Base-by-base conservation (phyloP, 176 grass and related monocot genomes). In the Carex scoparia region DNA sequence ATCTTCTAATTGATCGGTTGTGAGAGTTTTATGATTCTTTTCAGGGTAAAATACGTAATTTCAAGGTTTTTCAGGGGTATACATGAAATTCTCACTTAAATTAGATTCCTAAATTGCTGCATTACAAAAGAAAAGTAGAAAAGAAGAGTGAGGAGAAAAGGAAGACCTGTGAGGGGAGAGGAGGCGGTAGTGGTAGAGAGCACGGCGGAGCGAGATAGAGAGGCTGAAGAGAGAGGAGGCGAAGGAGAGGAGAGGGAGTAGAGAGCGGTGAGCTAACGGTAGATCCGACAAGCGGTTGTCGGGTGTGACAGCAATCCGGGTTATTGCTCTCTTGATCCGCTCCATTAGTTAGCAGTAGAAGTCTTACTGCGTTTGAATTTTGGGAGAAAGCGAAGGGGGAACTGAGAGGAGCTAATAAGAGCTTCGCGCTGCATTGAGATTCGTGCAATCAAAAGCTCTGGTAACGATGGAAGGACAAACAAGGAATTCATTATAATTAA, bases 181-280 rank as follows among this genome's bases (percentile, higher is more conserved):
- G 76, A 97, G 84, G 37, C 80, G 10, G 69, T 76, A 81, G 74
- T 82, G 44, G 76, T 80, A 37, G 46, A 86, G 71, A 35, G 66
- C 61, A 68, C 65, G 85, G 57, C 86, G 85, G 33, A 92, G 84
- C 8, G 74, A 55, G 84, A 73, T 65, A 67, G 88, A 59, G 53
- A 92, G 58, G 74, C 83, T 69, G 58, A 84, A 86, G 69, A 87
- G 70, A 38, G 74, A 63, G 79, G 92, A 93, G 79, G 89, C 84
- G 48, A 86, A 72, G 44, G 91, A 98, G 60, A 98, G 92, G 63
- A 94, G 65, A 37, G 95, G 95, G 73, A 89, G 85, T 61, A 91
- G 56, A 58, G 81, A 84, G 40, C 88, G 89, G 75, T 93, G 89
- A 86, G 86, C 59, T 46, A 91, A 70, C 10, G 89, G 92, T 30